Evolutionary conservation across 2,329 filamentous ascomycete genomes (phyloP), one percentile per base, ranked within the genome.

Genomic region (Sclerotinia trifoliorum): DNA sequence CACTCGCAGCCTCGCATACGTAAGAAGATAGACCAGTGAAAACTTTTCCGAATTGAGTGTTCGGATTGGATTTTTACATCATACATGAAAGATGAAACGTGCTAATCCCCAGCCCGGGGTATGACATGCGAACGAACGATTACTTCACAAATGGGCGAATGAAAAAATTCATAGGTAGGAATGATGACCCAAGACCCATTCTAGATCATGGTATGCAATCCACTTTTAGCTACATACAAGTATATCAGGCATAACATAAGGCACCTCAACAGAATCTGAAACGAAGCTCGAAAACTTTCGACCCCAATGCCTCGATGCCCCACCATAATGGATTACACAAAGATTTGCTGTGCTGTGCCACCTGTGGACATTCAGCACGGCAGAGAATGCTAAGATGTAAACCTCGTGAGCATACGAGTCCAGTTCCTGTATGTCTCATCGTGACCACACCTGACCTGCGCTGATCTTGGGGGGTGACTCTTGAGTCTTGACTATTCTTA

Each of bases 61-160:
- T 39, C 7, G 46, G 46, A 63, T 63, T 63, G 46, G 60, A 63
- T 63, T 4, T 26, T 24, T 51, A 51, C 48, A 63, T 52, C 46
- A 51, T 52, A 63, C 60, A 63, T 51, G 58, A 63, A 60, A 39
- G 29, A 63, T 63, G 60, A 63, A 63, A 63, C 60, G 60, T 51
- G 7, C 60, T 63, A 62, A 24, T 5, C n/a, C 8, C 11, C 4
- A 51, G 8, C 29, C 60, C 19, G 46, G 46, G 60, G 21, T 57
- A 58, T n/a, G 35, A 39, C 17, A 35, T 63, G 46, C 32, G 29
- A 51, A 49, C 44, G 44, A 62, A 35, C 24, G 8, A 62, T 24
- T 49, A 39, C 32, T 24, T 57, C 48, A 24, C 13, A 21, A 39
- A 24, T 15, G 60, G 51, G 24, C 60, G 32, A 63, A 63, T 63